Evolutionary conservation across 192 early-diverging fungal species (phyloP).

Genomic region (Backusella westeae): DNA sequence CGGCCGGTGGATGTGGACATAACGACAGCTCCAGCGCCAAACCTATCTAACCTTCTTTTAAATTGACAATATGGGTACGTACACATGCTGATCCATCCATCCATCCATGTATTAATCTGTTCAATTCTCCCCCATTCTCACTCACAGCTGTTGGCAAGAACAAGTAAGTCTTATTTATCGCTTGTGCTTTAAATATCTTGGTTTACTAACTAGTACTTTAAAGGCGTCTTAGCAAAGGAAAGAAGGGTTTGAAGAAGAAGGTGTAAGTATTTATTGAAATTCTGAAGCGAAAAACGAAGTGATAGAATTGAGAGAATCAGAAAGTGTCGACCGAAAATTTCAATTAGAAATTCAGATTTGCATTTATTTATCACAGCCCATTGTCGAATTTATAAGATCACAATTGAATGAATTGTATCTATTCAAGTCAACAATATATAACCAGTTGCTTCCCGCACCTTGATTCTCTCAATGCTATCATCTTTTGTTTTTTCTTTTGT

Average conservation of each 20-base stretch:
- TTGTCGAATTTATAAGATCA: not conserved
- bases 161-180: constrained; percentile 45
- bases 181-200: not conserved
- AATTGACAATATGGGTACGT: constrained; percentile 38
- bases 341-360: not conserved
- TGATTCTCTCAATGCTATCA: not conserved
- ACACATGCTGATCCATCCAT: constrained; percentile 7
- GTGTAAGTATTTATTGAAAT: constrained; percentile 54
- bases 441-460: not conserved
- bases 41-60: constrained; percentile 29
- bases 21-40: not conserved
- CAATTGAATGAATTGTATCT: not conserved
- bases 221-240: constrained; percentile 80
- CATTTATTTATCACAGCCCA: not conserved
- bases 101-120: constrained; percentile 6
- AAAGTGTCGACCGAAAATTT: not conserved
- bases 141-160: constrained; percentile 68
- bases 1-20: not conserved
- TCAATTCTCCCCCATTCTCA: not conserved
- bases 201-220: constrained; percentile 15
- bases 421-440: not conserved
- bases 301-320: not conserved
- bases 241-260: constrained; percentile 91
- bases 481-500: not conserved
- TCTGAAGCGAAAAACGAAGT: not conserved